These are phyloP conservation scores for Aspergillus pseudotamarii DNA, from an alignment of 2,329 filamentous ascomycete genomes.

Conservation along the genomic window DNA sequence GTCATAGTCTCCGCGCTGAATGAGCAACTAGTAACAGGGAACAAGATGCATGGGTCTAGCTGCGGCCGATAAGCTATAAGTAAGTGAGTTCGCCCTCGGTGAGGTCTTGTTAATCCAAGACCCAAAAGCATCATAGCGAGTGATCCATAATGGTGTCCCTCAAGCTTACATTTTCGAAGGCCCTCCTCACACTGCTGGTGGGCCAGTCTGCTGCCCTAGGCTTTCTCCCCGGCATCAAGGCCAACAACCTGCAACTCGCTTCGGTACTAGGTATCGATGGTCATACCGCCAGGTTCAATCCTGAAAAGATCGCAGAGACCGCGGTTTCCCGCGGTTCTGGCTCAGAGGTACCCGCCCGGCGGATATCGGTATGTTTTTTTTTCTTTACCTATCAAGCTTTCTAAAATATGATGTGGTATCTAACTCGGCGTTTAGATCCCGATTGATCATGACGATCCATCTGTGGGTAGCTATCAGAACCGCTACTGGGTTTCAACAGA, in stretches of 20 bases:
- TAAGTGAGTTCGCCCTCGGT: background rate
- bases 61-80: background rate
- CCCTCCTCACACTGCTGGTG: background rate
- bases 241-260: background rate
- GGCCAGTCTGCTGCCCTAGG: background rate
- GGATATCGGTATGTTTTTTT: background rate
- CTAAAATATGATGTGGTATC: background rate
- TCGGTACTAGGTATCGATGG: background rate
- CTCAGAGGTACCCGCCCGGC: background rate
- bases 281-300: background rate
- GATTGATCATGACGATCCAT: conserved; percentile 35
- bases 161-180: background rate
- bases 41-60: background rate
- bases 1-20: background rate
- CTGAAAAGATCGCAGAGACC: background rate
- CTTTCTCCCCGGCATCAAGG: background rate
- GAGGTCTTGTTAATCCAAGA: background rate
- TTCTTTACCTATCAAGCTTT: background rate
- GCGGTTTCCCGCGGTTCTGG: background rate
- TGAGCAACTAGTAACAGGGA: background rate
- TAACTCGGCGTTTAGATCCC: conserved; percentile 28
- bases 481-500: conserved; percentile 58
- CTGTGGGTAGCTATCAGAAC: conserved; percentile 56
- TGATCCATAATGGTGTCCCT: background rate
- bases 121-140: background rate